Conservation (phyloP, 371 early-diverging fungal species). For the Actinomortierella ambigua region DNA sequence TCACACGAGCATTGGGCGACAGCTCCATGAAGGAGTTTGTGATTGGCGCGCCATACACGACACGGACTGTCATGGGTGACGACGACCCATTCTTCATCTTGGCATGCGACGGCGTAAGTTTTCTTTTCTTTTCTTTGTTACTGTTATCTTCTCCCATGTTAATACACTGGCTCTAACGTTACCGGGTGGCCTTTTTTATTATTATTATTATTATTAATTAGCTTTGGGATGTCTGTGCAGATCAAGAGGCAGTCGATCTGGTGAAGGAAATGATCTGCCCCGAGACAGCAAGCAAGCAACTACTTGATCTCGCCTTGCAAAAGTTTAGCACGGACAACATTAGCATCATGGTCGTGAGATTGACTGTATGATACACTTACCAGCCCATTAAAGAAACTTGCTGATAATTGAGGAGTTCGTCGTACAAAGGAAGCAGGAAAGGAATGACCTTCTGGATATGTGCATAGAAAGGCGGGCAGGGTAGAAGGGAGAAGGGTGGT, state of each 20-base stretch:
- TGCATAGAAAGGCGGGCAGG: too few relatives aligned
- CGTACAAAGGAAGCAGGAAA: too few relatives aligned
- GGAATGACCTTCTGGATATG: too few relatives aligned
- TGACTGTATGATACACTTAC: constrained; percentile 16
- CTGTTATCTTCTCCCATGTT: constrained; percentile 5
- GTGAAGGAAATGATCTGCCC: constrained; percentile 78
- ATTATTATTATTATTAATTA: constrained; percentile 19
- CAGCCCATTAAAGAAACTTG: background rate
- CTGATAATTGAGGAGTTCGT: too few relatives aligned
- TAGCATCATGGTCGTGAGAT: constrained; percentile 80
- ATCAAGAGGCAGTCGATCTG: constrained; percentile 94
- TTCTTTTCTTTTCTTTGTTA: constrained; percentile 2
- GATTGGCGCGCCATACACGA: constrained; percentile 93
- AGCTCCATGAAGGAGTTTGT: constrained; percentile 95
- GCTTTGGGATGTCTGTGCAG: constrained; percentile 98
- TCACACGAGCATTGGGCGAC: constrained; percentile 97
- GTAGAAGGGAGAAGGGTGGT: too few relatives aligned
- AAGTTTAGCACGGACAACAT: constrained; percentile 95
- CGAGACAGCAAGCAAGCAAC: constrained; percentile 77
- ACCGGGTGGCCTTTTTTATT: background rate
- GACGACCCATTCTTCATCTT: constrained; percentile 86
- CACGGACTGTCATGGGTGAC: constrained; percentile 78
- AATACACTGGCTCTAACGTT: constrained; percentile 2
- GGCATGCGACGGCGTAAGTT: constrained; percentile 96
- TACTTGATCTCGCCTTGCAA: constrained; percentile 88